A percentile compares a stretch with the other conserved stretches of the same genome.
Evolutionary conservation across 2,329 filamentous ascomycete species (phyloP).

Genomic region (Didymella sp.): DNA sequence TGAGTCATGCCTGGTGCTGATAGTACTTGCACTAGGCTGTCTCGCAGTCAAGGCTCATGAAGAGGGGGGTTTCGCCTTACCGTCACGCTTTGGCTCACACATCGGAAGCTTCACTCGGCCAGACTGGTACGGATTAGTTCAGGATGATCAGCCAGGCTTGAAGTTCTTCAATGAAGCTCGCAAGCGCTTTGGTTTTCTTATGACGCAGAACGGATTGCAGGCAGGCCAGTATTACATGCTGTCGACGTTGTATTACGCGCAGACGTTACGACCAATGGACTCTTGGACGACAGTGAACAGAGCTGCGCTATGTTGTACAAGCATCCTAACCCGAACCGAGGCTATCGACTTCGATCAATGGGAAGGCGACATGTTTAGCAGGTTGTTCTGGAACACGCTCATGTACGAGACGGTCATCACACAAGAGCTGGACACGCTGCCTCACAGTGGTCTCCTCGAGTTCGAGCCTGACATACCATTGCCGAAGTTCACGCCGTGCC

Average conservation of each 20-base stretch:
- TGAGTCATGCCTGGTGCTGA: constrained; percentile 60
- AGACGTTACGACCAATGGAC: constrained; percentile 61
- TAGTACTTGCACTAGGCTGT: constrained; percentile 60
- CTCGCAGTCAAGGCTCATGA: constrained; percentile 58
- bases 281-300: constrained; percentile 62
- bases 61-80: constrained; percentile 57
- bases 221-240: constrained; percentile 62
- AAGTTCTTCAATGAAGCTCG: constrained; percentile 64
- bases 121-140: constrained; percentile 46
- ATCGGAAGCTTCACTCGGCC: constrained; percentile 36
- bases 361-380: constrained; percentile 63
- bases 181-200: constrained; percentile 60
- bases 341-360: constrained; percentile 57
- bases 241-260: constrained; percentile 60
- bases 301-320: constrained; percentile 59
- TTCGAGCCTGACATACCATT: constrained; percentile 62
- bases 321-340: constrained; percentile 55
- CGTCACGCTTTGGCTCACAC: constrained; percentile 36
- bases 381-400: constrained; percentile 63
- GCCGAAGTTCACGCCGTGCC: constrained; percentile 60
- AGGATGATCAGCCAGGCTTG: constrained; percentile 54
- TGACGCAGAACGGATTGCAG: constrained; percentile 58
- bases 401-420: constrained; percentile 64
- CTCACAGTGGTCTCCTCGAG: constrained; percentile 58
- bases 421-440: constrained; percentile 60